Conservation (phyloP, 2,329 filamentous ascomycete species). For the Sporothrix euskadiensis region DNA sequence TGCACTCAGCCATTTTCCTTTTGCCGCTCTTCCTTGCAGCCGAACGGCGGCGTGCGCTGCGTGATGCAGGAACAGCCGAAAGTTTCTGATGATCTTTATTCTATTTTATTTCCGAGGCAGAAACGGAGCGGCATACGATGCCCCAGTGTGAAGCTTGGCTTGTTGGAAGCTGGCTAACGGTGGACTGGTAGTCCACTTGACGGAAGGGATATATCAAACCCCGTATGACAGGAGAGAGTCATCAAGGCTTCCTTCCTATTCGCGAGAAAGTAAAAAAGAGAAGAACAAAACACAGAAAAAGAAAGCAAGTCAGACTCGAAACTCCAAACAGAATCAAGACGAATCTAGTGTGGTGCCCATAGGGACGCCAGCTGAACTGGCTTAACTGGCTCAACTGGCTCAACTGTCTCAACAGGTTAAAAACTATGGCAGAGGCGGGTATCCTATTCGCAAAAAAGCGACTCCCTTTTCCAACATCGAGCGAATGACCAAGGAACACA, state of each 20-base stretch:
- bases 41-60: neutral
- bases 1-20: neutral
- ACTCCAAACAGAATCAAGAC: neutral
- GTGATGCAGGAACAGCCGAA: constrained; percentile 9
- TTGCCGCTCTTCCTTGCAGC: constrained; percentile 12
- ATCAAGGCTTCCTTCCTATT: neutral
- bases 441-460: neutral
- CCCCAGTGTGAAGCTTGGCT: neutral
- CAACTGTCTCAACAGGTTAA: neutral
- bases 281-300: neutral
- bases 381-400: neutral
- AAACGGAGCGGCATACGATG: neutral
- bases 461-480: neutral
- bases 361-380: neutral
- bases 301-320: neutral
- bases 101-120: neutral
- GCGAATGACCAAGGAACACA: constrained; percentile 18
- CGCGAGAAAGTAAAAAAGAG: neutral
- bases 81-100: neutral
- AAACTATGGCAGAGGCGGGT: too few relatives aligned
- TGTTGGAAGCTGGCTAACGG: neutral
- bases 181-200: neutral
- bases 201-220: constrained; percentile 16
- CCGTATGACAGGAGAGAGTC: neutral
- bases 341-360: neutral